Percentiles rank a stretch among this genome's conserved stretches.
phyloP scores from a whole-genome alignment of 2,329 filamentous ascomycete species.

The Aspergillus oerlinghausenensis region DNA sequence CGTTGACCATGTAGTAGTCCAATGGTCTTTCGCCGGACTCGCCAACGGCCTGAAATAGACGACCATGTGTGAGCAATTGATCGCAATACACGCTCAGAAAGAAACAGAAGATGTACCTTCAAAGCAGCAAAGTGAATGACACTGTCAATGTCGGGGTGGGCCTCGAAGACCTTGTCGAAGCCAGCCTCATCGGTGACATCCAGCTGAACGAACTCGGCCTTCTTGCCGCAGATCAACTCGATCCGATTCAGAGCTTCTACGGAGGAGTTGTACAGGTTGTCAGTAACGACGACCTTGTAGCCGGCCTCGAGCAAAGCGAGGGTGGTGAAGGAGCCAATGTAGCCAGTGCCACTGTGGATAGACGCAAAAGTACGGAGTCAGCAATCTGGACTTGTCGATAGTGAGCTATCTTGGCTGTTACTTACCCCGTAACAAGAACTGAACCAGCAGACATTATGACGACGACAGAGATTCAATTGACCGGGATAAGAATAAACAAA shows the following conservation, averaged over 20 bases:
- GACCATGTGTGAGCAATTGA: constrained; percentile 8
- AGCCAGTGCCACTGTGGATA: constrained; percentile 78
- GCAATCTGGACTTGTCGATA: constrained; percentile 16
- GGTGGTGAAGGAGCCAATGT: constrained; percentile 96
- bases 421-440: constrained; percentile 88
- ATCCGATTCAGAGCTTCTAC: constrained; percentile 89
- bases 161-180: constrained; percentile 80
- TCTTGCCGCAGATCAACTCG: constrained; percentile 85
- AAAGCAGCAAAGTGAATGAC: constrained; percentile 98
- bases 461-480: neutral
- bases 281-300: constrained; percentile 94
- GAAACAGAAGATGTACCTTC: constrained; percentile 58
- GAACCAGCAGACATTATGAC: constrained; percentile 71
- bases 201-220: constrained; percentile 75
- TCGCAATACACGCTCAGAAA: neutral
- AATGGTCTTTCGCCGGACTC: constrained; percentile 91
- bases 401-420: constrained; percentile 11
- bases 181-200: constrained; percentile 83
- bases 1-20: constrained; percentile 97
- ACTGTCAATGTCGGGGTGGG: constrained; percentile 90
- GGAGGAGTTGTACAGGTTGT: constrained; percentile 97
- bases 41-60: constrained; percentile 69
- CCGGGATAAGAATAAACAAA: neutral
- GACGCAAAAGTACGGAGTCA: constrained; percentile 13
- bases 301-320: constrained; percentile 87